phyloP scores from a whole-genome alignment of 2,329 filamentous ascomycete genomes.

The Neopestalotiopsis sp. region DNA sequence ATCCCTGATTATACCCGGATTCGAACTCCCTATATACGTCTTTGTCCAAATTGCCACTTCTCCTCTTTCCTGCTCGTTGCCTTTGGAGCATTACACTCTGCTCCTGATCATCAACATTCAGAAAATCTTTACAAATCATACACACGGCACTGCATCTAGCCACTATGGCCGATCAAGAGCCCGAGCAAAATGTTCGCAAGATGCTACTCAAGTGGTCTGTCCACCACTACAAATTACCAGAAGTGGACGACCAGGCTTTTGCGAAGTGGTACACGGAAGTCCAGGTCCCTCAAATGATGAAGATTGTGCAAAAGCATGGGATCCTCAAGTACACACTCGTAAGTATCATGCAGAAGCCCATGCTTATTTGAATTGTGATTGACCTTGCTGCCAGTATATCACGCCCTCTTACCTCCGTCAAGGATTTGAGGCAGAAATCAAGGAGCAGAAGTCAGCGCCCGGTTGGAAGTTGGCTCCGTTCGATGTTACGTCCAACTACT shows the following conservation, averaged over 20 bases:
- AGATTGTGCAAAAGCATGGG: constrained; percentile 15
- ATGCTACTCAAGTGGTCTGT: constrained; percentile 15
- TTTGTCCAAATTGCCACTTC: too few species aligned
- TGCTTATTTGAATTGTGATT: neutral
- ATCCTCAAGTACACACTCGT: constrained; percentile 6
- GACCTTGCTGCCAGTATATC: constrained; percentile 4
- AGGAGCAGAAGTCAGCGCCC: neutral
- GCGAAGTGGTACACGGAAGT: constrained; percentile 16
- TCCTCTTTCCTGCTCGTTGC: too few species aligned
- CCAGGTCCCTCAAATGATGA: constrained; percentile 13
- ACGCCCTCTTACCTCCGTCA: constrained; percentile 10
- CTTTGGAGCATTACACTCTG: too few species aligned
- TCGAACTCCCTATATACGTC: too few species aligned
- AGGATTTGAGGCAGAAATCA: constrained; percentile 5
- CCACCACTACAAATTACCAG: constrained; percentile 10
- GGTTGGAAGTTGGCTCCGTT: constrained; percentile 17
- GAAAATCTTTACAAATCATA: too few species aligned
- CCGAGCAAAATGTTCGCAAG: neutral
- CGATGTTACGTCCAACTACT: constrained; percentile 16
- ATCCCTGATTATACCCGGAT: too few species aligned
- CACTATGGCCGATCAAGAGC: neutral
- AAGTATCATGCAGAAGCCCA: neutral
- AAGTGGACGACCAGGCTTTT: constrained; percentile 7
- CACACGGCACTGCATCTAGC: neutral
- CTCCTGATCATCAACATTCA: too few species aligned